phyloP scores from a whole-genome alignment of 345 rosid genomes.

The Corymbia maculata region DNA sequence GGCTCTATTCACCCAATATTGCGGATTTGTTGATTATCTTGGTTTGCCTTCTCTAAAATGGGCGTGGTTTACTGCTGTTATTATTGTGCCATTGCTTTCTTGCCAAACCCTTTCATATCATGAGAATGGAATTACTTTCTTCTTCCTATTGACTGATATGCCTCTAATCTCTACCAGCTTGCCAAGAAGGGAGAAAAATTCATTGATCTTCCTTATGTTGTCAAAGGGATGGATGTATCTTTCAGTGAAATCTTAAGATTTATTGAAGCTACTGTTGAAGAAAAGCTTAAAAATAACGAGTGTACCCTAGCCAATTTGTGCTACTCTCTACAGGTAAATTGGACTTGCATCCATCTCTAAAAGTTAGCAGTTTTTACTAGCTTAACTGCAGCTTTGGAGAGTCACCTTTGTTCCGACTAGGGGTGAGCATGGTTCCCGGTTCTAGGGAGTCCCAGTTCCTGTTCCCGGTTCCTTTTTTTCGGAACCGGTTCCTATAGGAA shows the following conservation, averaged over 20 bases:
- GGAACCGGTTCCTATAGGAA: too few species aligned
- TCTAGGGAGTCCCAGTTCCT: too few species aligned
- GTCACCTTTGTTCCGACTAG: neutral
- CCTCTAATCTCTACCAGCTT: conserved; percentile 34
- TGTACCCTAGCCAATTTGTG: conserved; percentile 92
- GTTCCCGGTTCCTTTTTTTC: too few species aligned
- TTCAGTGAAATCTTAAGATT: conserved; percentile 90
- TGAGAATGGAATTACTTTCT: neutral
- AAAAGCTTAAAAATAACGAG: conserved; percentile 71
- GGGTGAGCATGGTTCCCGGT: too few species aligned
- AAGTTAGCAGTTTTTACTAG: neutral
- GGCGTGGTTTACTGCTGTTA: neutral
- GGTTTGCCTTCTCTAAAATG: neutral
- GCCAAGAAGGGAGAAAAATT: conserved; percentile 85
- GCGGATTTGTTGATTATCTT: neutral
- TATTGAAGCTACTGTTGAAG: conserved; percentile 70
- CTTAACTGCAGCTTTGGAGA: neutral
- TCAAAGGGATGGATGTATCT: conserved; percentile 97
- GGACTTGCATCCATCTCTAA: neutral
- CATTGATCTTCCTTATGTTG: conserved; percentile 85
- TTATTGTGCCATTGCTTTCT: neutral
- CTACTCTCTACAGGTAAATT: conserved; percentile 76
- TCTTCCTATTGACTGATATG: neutral
- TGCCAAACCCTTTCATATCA: neutral
- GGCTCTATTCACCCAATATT: neutral